Conservation (phyloP, 2,329 filamentous ascomycete genomes). For the Verticillium tricorpus region DNA sequence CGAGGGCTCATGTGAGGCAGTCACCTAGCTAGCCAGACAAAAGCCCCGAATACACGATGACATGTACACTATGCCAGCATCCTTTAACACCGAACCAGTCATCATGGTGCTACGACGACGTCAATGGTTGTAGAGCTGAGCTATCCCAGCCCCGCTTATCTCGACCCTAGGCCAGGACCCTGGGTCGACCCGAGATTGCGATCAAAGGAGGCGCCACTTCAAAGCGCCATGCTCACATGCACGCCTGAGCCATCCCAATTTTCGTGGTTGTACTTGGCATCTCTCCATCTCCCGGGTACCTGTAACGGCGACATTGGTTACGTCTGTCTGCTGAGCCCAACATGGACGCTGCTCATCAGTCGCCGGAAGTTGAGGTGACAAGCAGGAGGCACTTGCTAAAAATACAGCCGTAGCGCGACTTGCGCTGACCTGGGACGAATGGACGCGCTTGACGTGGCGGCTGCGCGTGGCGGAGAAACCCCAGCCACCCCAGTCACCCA, state of each 20-base stretch:
- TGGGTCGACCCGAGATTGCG: neutral
- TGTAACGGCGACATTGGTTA: neutral
- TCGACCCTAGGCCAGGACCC: neutral
- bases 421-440: neutral
- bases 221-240: neutral
- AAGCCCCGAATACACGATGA: neutral
- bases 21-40: neutral
- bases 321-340: neutral
- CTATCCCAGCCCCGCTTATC: neutral
- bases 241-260: neutral
- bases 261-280: neutral
- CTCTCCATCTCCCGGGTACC: neutral
- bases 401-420: neutral
- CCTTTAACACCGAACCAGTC: neutral
- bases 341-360: neutral
- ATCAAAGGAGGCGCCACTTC: neutral
- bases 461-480: neutral
- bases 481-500: neutral
- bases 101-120: neutral
- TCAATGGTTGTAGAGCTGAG: neutral
- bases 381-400: neutral
- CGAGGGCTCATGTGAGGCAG: conserved; percentile 35
- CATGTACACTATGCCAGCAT: neutral
- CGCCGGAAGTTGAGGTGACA: neutral
- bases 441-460: neutral